Conservation (phyloP, 768 basidiomycete genomes). For the Suillus luteus region DNA sequence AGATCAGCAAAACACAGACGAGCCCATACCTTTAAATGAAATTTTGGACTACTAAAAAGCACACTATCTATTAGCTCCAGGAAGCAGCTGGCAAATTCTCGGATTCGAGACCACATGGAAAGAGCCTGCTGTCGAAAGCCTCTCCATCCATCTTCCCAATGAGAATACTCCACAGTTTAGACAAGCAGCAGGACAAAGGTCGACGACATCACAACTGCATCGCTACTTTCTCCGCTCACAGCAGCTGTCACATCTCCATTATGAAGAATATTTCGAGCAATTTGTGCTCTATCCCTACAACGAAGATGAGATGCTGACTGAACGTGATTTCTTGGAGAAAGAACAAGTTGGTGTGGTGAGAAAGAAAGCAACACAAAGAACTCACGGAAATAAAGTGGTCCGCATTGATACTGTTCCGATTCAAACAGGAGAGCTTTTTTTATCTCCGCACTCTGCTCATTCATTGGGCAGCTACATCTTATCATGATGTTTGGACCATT, state of each 20-base stretch:
- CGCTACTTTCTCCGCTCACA: constrained; percentile 20
- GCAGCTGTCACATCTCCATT: background rate
- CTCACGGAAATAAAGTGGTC: constrained; percentile 15
- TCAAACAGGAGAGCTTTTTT: constrained; percentile 38
- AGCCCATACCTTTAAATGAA: too few relatives aligned
- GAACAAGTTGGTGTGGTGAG: background rate
- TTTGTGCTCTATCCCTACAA: background rate
- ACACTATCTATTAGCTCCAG: too few relatives aligned
- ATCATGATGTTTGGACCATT: constrained; percentile 26
- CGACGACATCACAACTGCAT: background rate
- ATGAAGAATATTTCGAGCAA: background rate
- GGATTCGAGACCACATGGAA: too few relatives aligned
- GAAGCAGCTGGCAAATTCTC: too few relatives aligned
- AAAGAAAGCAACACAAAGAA: background rate
- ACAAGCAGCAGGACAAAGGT: too few relatives aligned
- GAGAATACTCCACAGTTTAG: too few relatives aligned
- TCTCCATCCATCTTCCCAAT: too few relatives aligned
- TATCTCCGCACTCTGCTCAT: constrained; percentile 34
- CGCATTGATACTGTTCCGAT: constrained; percentile 28
- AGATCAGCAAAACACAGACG: too few relatives aligned
- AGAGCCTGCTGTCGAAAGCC: too few relatives aligned
- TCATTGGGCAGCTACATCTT: constrained; percentile 18
- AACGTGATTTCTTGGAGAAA: background rate
- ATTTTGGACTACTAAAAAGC: too few relatives aligned
- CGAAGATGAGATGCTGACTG: background rate